Evolutionary conservation across 2,329 filamentous ascomycete genomes (phyloP).

Genomic region (Dactylellina drechsleri): DNA sequence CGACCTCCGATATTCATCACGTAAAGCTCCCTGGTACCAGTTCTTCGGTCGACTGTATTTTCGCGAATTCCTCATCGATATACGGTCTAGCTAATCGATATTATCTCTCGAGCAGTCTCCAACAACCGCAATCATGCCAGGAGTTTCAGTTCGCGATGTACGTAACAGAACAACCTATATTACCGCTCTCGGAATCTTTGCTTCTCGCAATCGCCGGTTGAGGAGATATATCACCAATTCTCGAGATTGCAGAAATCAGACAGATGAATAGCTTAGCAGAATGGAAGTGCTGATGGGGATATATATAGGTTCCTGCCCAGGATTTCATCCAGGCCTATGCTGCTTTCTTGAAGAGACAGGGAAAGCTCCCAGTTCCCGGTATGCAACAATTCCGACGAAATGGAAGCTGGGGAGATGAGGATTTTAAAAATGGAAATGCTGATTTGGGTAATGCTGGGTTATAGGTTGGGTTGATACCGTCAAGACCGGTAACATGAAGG

Average conservation of each 20-base stretch:
- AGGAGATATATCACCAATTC: conserved; percentile 2
- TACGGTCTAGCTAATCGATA: conserved; percentile 41
- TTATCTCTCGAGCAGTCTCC: conserved; percentile 30
- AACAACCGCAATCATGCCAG: conserved; percentile 58
- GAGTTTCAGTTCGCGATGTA: conserved; percentile 59
- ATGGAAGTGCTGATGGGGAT: conserved; percentile 36
- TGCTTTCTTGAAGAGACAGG: conserved; percentile 92
- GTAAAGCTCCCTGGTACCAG: conserved; percentile 15
- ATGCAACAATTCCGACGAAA: conserved; percentile 63
- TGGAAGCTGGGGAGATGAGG: conserved; percentile 8
- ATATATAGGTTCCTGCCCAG: conserved; percentile 71
- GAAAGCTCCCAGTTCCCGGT: conserved; percentile 91
- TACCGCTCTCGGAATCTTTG: not conserved
- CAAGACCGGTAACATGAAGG: conserved; percentile 96
- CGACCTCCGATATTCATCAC: conserved; percentile 42
- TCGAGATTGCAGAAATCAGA: not conserved
- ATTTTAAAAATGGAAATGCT: conserved; percentile 8
- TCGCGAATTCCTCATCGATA: not conserved
- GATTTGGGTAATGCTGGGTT: conserved; percentile 6
- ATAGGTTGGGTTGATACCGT: conserved; percentile 98
- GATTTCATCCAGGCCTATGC: conserved; percentile 89
- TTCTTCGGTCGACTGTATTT: not conserved
- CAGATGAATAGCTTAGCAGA: conserved; percentile 2
- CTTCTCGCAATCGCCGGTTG: not conserved
- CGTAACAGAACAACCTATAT: conserved; percentile 25